phyloP scores from a whole-genome alignment of 2,329 filamentous ascomycete genomes.

The Pestalotiopsis sp. region DNA sequence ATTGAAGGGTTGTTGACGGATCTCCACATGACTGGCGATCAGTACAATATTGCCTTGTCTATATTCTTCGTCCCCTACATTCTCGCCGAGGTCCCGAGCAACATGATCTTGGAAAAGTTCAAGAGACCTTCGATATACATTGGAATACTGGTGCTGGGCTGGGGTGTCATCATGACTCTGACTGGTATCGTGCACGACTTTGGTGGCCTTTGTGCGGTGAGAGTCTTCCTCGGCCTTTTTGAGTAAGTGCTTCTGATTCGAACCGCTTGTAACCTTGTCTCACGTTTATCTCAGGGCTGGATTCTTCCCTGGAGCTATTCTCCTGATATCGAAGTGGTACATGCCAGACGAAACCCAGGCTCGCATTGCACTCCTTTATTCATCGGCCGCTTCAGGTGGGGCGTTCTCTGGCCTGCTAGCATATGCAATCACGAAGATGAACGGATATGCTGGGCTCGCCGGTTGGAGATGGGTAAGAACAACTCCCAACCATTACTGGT shows the following conservation, averaged over 20 bases:
- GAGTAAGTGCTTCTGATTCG: constrained; percentile 30
- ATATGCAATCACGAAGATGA: constrained; percentile 46
- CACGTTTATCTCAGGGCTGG: constrained; percentile 27
- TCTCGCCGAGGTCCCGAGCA: constrained; percentile 38
- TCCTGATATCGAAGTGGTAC: constrained; percentile 37
- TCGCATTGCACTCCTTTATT: constrained; percentile 38
- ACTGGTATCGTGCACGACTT: constrained; percentile 41
- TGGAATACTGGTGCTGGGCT: constrained; percentile 34
- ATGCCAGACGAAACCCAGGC: constrained; percentile 31
- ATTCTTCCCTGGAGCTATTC: constrained; percentile 35
- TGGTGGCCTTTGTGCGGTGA: constrained; percentile 38
- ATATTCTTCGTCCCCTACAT: constrained; percentile 33
- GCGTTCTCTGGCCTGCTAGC: constrained; percentile 50
- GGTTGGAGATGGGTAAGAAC: constrained; percentile 47
- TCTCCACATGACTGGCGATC: constrained; percentile 35
- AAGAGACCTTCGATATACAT: constrained; percentile 48
- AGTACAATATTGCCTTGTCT: constrained; percentile 29
- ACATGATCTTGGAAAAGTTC: constrained; percentile 40
- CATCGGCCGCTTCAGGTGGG: constrained; percentile 38
- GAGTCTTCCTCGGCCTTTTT: constrained; percentile 41
- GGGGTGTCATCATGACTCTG: constrained; percentile 41
- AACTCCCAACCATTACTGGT: too few species aligned
- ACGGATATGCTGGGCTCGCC: constrained; percentile 42
- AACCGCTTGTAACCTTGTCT: background rate
- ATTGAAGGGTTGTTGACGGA: constrained; percentile 22